Evolutionary conservation across 352 stramenopile species (phyloP).

Genomic region (Phytopythium vexans): DNA sequence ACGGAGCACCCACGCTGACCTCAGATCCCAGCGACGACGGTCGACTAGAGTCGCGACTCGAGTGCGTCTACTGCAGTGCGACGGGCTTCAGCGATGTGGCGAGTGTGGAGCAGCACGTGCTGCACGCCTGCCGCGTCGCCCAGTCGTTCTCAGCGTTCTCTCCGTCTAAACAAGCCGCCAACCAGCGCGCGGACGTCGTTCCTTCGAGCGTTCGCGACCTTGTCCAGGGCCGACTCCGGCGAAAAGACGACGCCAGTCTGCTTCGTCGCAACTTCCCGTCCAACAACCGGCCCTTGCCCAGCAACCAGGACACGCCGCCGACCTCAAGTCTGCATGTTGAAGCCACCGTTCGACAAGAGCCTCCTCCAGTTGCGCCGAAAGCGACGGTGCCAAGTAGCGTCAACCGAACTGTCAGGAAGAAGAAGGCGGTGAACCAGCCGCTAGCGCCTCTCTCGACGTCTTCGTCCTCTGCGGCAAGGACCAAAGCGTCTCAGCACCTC

Average conservation of each 20-base stretch:
- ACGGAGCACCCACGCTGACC: background rate
- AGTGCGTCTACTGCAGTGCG: conserved; percentile 48
- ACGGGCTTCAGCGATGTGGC: conserved; percentile 16
- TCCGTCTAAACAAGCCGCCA: background rate
- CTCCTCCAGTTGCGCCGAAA: conserved; percentile 1
- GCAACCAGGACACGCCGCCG: background rate
- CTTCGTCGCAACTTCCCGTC: conserved; percentile 6
- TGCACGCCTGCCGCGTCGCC: conserved; percentile 31
- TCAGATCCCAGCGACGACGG: conserved; percentile 9
- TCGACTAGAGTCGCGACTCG: conserved; percentile 2
- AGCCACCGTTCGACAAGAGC: background rate
- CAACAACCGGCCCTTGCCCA: background rate
- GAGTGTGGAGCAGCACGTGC: conserved; percentile 31
- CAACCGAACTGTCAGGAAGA: background rate
- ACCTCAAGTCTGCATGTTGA: background rate
- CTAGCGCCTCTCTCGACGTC: too few species aligned
- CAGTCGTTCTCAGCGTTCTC: conserved; percentile 17
- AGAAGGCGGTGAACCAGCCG: background rate
- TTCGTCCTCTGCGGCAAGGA: too few species aligned
- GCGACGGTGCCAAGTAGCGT: background rate
- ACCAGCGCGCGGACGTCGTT: conserved; percentile 14
- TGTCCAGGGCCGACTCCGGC: conserved; percentile 28
- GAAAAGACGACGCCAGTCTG: conserved; percentile 14
- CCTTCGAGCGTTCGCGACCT: conserved; percentile 6
- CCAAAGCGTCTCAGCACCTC: too few species aligned